These are phyloP conservation scores for Backusella australiensis DNA, from an alignment of 192 early-diverging fungal genomes.

Conservation along the genomic window DNA sequence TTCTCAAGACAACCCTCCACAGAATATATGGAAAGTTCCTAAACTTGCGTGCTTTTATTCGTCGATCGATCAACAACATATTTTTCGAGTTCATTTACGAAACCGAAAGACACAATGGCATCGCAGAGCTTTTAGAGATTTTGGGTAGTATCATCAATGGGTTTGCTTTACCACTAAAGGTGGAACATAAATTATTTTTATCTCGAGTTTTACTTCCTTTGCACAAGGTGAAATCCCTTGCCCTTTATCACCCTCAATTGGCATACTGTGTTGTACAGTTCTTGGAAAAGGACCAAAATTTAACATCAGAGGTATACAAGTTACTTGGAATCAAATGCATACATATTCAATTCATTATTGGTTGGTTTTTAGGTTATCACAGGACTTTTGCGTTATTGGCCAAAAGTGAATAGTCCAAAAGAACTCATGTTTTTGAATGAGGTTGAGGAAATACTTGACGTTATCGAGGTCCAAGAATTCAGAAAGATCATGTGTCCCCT, in stretches of 20 bases:
- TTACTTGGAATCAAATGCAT: background rate
- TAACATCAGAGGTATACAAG: slow-evolving; percentile 55
- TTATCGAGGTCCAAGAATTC: slow-evolving; percentile 83
- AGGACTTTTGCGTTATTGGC: slow-evolving; percentile 86
- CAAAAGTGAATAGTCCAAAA: slow-evolving; percentile 91
- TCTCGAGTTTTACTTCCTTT: slow-evolving; percentile 83
- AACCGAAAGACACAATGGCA: slow-evolving; percentile 85
- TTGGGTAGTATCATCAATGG: slow-evolving; percentile 95
- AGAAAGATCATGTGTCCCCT: slow-evolving; percentile 75
- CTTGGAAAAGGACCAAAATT: slow-evolving; percentile 82
- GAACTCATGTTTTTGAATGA: slow-evolving; percentile 96
- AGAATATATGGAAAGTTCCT: slow-evolving; percentile 94
- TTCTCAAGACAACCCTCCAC: slow-evolving; percentile 89
- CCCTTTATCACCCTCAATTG: slow-evolving; percentile 87
- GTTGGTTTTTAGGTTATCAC: slow-evolving; percentile 44
- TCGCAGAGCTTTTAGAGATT: slow-evolving; percentile 90
- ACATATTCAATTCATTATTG: background rate
- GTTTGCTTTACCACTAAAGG: slow-evolving; percentile 89
- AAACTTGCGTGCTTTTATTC: slow-evolving; percentile 86
- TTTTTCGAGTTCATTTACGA: slow-evolving; percentile 93
- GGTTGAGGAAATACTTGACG: slow-evolving; percentile 85
- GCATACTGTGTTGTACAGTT: slow-evolving; percentile 94
- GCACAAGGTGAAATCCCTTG: slow-evolving; percentile 86
- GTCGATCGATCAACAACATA: slow-evolving; percentile 89
- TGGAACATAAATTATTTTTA: slow-evolving; percentile 89